Conservation (phyloP, 345 rosid species). For the Populus simonii region DNA sequence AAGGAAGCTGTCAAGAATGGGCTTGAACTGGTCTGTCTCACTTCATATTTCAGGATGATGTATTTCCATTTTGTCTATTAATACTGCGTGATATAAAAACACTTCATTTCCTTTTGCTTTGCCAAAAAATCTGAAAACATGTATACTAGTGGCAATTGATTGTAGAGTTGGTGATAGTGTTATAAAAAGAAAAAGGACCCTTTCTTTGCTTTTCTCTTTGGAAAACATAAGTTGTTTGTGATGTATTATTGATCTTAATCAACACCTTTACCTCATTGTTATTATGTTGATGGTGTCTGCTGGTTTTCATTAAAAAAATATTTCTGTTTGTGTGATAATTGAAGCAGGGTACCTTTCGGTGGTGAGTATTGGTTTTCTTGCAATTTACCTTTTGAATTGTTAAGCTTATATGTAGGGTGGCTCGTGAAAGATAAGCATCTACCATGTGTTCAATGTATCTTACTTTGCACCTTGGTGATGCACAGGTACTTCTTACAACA, state of each 20-base stretch:
- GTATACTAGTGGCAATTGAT: neutral
- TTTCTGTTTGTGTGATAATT: neutral
- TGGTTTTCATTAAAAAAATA: neutral
- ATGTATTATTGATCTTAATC: neutral
- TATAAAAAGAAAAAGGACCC: neutral
- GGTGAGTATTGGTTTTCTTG: neutral
- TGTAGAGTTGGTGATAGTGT: neutral
- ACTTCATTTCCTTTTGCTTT: neutral
- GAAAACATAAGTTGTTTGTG: neutral
- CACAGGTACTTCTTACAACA: constrained; percentile 77
- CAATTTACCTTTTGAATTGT: neutral
- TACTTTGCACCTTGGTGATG: neutral
- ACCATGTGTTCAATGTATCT: neutral
- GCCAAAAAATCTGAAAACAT: neutral
- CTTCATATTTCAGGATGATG: neutral
- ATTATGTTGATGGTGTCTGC: neutral
- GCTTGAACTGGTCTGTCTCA: constrained; percentile 62
- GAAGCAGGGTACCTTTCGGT: neutral
- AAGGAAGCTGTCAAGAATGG: constrained; percentile 65
- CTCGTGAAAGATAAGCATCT: neutral
- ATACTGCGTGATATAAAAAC: neutral
- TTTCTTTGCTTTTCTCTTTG: neutral
- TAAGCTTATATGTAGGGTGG: neutral
- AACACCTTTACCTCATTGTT: neutral
- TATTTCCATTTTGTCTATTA: neutral